Evolutionary conservation across 495 filamentous ascomycete genomes (phyloP), one percentile per base, ranked within the genome.

Genomic region (Neurospora sp.): DNA sequence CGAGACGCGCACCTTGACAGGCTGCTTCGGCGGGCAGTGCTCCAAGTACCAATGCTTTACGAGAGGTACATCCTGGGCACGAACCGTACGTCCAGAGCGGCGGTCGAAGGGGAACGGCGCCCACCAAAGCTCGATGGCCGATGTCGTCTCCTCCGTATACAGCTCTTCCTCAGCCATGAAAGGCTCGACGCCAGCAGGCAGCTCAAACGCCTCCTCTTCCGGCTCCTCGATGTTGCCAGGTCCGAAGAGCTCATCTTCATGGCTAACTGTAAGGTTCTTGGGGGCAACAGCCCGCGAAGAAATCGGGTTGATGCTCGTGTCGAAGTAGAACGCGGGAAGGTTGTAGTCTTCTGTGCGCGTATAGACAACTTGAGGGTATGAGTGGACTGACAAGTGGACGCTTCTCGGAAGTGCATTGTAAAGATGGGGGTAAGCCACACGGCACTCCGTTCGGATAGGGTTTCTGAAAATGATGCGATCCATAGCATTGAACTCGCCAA

Each of bases 401-500:
- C 96, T 98, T 77, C 96, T 88, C 3, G 96, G 96, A 0, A 98
- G 88, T 20, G 94, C 97, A 79, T 99, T 99, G 85, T 98, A 99
- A 5, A 99, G 87, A 82, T 91, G 97, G 4, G 96, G 96, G 80
- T 93, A 98, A 11, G 93, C 93, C 69, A 99, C 96, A 16, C 95
- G 90, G 82, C 96, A 97, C 84, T 99, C 96, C 27, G 95, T 99
- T 71, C 95, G 90, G 77, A 98, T 97, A 4, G 96, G 96, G 44
- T 92, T 90, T 70, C 96, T 92, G 87, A 99, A 99, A 77, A 99
- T 99, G 82, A 99, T 99, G 74, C 96, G 93, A 80, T 98, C 95
- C 79, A 99, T 99, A 66, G 95, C 96, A 78, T 99, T 99, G 88
- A 99, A 99, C 82, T 99, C 96, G 80, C 96, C 96, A 83, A 99